Conservation (phyloP, 805 yeast species). For the Cyberlindnera saturnus region DNA sequence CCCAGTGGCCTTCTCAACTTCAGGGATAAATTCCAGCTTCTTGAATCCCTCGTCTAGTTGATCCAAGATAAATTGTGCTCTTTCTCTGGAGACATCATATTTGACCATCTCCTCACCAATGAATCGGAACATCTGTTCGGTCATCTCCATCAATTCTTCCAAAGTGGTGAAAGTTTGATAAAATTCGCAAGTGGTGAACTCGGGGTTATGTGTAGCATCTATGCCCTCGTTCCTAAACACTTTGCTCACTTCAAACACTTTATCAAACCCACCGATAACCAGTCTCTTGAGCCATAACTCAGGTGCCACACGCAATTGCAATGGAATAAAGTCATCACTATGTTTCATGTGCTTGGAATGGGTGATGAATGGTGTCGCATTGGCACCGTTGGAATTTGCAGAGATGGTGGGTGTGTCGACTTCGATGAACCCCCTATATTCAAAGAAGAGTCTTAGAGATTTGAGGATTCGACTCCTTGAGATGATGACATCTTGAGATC, state of each 20-base stretch:
- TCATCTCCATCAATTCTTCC: conserved; percentile 56
- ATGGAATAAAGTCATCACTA: conserved; percentile 22
- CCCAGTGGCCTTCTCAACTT: conserved; percentile 51
- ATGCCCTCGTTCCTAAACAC: conserved; percentile 90
- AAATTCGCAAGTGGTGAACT: conserved; percentile 85
- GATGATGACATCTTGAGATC: conserved; percentile 38
- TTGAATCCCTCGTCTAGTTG: conserved; percentile 23
- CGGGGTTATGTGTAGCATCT: conserved; percentile 91
- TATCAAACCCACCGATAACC: conserved; percentile 79
- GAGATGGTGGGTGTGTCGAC: conserved; percentile 87
- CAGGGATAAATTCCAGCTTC: conserved; percentile 60
- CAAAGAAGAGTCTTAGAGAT: conserved; percentile 52
- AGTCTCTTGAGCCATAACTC: conserved; percentile 89
- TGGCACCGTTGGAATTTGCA: conserved; percentile 77
- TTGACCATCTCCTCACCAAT: conserved; percentile 31
- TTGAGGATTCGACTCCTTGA: conserved; percentile 52
- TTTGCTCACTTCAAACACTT: conserved; percentile 80
- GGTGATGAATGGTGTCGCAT: conserved; percentile 82
- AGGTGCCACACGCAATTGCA: conserved; percentile 85
- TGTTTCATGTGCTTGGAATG: conserved; percentile 28
- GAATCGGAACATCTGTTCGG: conserved; percentile 49
- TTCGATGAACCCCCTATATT: conserved; percentile 55
- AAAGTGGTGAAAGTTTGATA: conserved; percentile 69
- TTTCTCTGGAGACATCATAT: conserved; percentile 6
- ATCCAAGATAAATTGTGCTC: conserved; percentile 2